Evolutionary conservation across 179 eudicot genomes (phyloP), one percentile per base, ranked within the genome.

Genomic region (Camellia oleifera): DNA sequence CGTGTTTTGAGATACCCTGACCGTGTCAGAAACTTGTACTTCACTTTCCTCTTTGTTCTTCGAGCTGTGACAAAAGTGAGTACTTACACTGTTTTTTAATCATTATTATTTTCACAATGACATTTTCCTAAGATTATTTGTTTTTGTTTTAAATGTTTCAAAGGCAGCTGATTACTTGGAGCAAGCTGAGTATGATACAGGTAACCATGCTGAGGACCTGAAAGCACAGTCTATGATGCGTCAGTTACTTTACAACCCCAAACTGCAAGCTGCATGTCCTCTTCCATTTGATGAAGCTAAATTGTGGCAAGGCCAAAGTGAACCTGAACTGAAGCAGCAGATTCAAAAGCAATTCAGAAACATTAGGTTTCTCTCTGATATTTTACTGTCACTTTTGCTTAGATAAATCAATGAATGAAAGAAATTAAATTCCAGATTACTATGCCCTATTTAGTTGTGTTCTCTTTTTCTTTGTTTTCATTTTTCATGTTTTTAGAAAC

Each of bases 241-340:
- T 42, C 95, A 94, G 86, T 84, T 95, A 54, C 90, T 94, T 71
- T 89, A 92, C 85, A 83, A 94, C 74, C 87, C 90, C 2, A 92
- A 91, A 85, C 85, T 95, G 71, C 88, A 88, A 79, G 85, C 93
- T 81, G 98, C 97, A 65, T 95, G 99, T 77, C 95, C 98, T 20
- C 88, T 95, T 82, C 99, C 99, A 17, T 95, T 92, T 79, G 96
- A 95, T 83, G 98, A 95, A 84, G 98, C 97, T 54, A 92, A 90
- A 84, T 82, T 93, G 81, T 95, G 98, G 98, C 91, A 95, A 82
- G 98, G 98, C 17, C 92, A 92, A 83, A 87, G 97, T 79, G 97
- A 93, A 67, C 98, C 99, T 15, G 94, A 92, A 82, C 80, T 95
- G 65, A 95, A 90, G 86, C 98, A 82, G 76, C 94, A 95, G 84